Conservation (phyloP, 2,329 filamentous ascomycete species). For the Trematosphaeria pertusa region DNA sequence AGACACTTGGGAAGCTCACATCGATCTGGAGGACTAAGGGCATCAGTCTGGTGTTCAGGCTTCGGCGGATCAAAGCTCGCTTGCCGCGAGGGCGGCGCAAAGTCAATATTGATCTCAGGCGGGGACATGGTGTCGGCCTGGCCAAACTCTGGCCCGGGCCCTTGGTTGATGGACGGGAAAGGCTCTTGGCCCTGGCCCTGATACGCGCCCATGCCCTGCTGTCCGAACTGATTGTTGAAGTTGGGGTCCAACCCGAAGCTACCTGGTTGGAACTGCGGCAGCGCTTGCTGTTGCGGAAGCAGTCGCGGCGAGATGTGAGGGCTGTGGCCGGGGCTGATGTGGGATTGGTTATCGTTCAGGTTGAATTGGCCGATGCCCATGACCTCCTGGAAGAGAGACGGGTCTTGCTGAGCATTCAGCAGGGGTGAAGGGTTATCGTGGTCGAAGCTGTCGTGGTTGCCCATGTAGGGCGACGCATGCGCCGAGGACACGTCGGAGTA, state of each 20-base stretch:
- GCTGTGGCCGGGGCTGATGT: slow-evolving; percentile 70
- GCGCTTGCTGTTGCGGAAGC: slow-evolving; percentile 70
- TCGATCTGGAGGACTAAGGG: slow-evolving; percentile 79
- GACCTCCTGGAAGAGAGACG: slow-evolving; percentile 76
- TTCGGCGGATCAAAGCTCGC: slow-evolving; percentile 72
- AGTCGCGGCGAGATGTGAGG: slow-evolving; percentile 73
- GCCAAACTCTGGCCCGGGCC: slow-evolving; percentile 65
- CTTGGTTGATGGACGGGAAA: slow-evolving; percentile 58
- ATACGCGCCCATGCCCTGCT: slow-evolving; percentile 60
- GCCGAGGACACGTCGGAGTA: slow-evolving; percentile 89
- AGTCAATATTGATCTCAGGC: slow-evolving; percentile 94
- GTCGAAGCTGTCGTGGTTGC: slow-evolving; percentile 81
- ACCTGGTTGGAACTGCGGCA: slow-evolving; percentile 57
- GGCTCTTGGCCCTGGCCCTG: slow-evolving; percentile 55
- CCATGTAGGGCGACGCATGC: slow-evolving; percentile 81
- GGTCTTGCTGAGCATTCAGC: slow-evolving; percentile 74
- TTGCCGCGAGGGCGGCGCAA: slow-evolving; percentile 76
- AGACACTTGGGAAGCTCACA: slow-evolving; percentile 53
- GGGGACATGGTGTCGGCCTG: slow-evolving; percentile 80
- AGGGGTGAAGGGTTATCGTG: slow-evolving; percentile 80
- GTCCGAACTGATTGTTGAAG: slow-evolving; percentile 56
- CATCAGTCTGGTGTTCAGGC: slow-evolving; percentile 70
- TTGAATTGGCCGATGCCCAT: slow-evolving; percentile 81
- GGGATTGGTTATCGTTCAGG: slow-evolving; percentile 57
- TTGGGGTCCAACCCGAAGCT: slow-evolving; percentile 56